Base-by-base conservation (phyloP, 2,329 filamentous ascomycete species). In the Ceratocystis albifundus region DNA sequence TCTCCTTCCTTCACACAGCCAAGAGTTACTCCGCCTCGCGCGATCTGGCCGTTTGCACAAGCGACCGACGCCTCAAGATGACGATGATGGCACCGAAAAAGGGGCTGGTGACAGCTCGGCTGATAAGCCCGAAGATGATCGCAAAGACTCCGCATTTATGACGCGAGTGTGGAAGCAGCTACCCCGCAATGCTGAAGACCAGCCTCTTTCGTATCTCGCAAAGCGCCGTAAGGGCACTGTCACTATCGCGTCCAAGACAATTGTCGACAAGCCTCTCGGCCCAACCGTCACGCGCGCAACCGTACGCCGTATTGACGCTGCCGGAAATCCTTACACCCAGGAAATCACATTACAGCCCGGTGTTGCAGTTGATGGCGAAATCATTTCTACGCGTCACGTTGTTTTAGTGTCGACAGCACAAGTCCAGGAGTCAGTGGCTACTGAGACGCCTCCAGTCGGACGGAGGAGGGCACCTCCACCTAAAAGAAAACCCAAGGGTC, bases 261-360 rank as follows among this genome's bases (percentile, higher is more conserved):
- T 82, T 63, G 74, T 77, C n/a, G 76, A 78, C 8, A 76, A 74
- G 65, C 69, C 72, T 2, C 71, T 76, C 17, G 80, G 79, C 1
- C 80, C 84, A 3, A 89, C 80, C 4, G 76, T 94, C 71, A 87
- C 89, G 6, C 88, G 88, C 72, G 90, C 89, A 0, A 94, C 88
- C 25, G 89, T 96, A 65, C 85, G 88, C 71, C 86, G 88, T 70
- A 78, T 87, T 10, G 90, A 96, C 73, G 86, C 87, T 3, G 84
- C 85, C 0, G 92, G 92, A 28, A 93, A 93, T 71, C 82, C 89
- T 8, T 90, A 89, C 68, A 86, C 93, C 1, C 90, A 94, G 74
- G 90, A 95, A 71, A 85, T 94, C 6, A 88, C 90, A 22, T 82
- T 96, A 3, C 83, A 85, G 4, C 88, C 93, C 67, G 91, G 90